A percentile compares a stretch with the other conserved stretches of the same genome.
Evolutionary conservation across 2,329 filamentous ascomycete genomes (phyloP).

Genomic region (Calonectria pauciramosa): DNA sequence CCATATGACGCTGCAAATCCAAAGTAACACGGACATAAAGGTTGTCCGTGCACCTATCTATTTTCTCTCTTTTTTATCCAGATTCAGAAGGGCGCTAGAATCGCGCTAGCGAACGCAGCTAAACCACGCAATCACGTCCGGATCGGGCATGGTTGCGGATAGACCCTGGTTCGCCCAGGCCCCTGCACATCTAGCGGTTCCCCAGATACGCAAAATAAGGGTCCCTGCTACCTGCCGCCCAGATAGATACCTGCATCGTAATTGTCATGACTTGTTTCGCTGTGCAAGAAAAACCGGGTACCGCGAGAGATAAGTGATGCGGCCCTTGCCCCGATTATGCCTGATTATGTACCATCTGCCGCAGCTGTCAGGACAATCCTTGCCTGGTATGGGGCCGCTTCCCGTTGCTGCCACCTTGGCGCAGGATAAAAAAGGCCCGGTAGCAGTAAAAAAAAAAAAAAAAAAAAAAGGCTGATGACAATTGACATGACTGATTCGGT

Average conservation of each 20-base stretch:
- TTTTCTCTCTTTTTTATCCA: slow-evolving; percentile 27
- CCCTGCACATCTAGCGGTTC: not conserved
- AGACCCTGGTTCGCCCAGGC: not conserved
- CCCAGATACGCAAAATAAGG: slow-evolving; percentile 5
- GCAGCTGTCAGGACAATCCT: not conserved
- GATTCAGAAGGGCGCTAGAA: slow-evolving; percentile 14
- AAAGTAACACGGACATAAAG: not conserved
- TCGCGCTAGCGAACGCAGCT: not conserved
- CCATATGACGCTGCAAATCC: not conserved
- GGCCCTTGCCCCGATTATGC: too few relatives aligned
- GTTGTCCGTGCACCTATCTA: slow-evolving; percentile 11
- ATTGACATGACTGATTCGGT: not conserved
- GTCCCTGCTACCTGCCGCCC: not conserved
- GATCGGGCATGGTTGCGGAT: not conserved
- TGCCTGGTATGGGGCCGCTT: not conserved
- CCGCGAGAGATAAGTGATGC: slow-evolving; percentile 21
- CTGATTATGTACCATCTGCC: slow-evolving; percentile 2
- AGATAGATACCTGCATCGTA: not conserved
- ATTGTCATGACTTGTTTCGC: not conserved
- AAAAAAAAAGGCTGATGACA: not conserved
- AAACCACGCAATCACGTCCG: not conserved
- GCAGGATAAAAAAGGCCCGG: not conserved
- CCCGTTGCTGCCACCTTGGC: not conserved
- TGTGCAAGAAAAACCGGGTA: not conserved
- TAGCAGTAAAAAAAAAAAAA: too few relatives aligned